A percentile compares a stretch with the other conserved stretches of the same genome.
These are phyloP conservation scores for Helianthus annuus DNA, from an alignment of 129 eudicot genomes.

Conservation along the genomic window HanXRQr2.0-SUNRISE NC_035436.2:171980991-171981490, in stretches of 20 bases:
- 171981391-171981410: conserved; percentile 69
- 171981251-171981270: conserved; percentile 95
- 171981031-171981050: no score
- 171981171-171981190: conserved; percentile 12
- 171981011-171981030: no score
- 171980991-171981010: no score
- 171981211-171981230: conserved; percentile 94
- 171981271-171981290: conserved; percentile 54
- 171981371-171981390: conserved; percentile 70
- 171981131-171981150: no score
- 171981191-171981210: conserved; percentile 94
- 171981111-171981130: no score
- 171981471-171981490: conserved; percentile 24
- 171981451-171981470: conserved; percentile 64
- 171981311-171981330: conserved; percentile 10
- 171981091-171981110: no score
- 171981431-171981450: conserved; percentile 91
- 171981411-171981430: conserved; percentile 94
- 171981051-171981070: no score
- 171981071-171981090: no score
- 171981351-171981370: conserved; percentile 64
- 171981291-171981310: not conserved
- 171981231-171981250: conserved; percentile 94
- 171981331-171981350: not conserved
- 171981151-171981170: no score